Evolutionary conservation across 129 eudicot genomes (phyloP), one percentile per base, ranked within the genome.

Genomic region (Calendula officinalis): DNA sequence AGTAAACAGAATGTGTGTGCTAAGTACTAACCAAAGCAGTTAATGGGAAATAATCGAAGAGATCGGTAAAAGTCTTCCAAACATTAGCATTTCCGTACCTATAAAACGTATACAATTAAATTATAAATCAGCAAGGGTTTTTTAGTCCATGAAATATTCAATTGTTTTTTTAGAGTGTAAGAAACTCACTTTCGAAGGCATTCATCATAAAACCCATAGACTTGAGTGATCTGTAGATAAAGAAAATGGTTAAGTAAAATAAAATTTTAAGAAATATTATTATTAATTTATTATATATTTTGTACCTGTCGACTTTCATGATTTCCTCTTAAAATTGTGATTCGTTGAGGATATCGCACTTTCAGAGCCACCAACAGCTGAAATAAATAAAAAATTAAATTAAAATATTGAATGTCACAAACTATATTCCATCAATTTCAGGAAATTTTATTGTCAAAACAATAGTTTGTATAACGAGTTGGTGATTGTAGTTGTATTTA

Each of bases 121-220:
- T 57, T 47, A 37, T 13, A 41, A 44, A 56, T 51, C 67, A 67
- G 53, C 22, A 35, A 44, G 2, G 16, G 52, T 48, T 69, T 43
- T 53, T 54, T 54, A 63, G 62, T 13, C 35, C 14, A 6, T 41
- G 12, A 4, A 10, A 44, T 67, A 67, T 54, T 39, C 41, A 42
- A 39, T 43, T 14, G 42, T 32, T 56, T 22, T 56, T 40, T 46
- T 16, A 11, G 57, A 46, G 47, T 46, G 55, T 32, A 47, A 63
- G 56, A 63, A 36, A 71, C 75, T 90, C 81, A 90, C 97, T 90
- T 90, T 58, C 92, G 86, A 39, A 90, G 86, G 81, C 97, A 90
- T 72, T 90, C 97, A 66, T 90, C 97, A 73, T 90, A 90, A 62
- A 90, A 90, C 35, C 97, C 97, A 70, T 90, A 90, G 58, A 90